Base-by-base conservation (phyloP, 2,329 filamentous ascomycete species). In the Lachnellula willkommii region DNA sequence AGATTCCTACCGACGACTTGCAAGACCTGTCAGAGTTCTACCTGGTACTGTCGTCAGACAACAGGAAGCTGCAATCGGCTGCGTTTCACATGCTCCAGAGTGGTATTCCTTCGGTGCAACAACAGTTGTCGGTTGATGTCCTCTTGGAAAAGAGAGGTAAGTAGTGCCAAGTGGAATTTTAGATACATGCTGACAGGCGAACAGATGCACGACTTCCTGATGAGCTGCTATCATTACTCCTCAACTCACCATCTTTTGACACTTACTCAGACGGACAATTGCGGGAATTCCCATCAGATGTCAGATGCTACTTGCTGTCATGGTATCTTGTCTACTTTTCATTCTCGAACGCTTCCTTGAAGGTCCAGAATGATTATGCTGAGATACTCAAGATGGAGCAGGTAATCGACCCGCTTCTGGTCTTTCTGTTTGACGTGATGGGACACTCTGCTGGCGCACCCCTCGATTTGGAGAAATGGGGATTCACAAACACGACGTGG, bases 241-340 rank as follows among this genome's bases (percentile, higher is more conserved):
- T 95, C 0, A 88, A 95, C 59, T 79, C 88, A 0, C 89, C 93
- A 0, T 85, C 84, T 0, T 76, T 89, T 2, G 81, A 87, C n/a
- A 77, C 78, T 12, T 81, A 90, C 47, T 77, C 80, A 0, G 83
- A 88, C 47, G 80, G 86, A 8, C 76, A 80, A 37, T 83, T 91
- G 22, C 79, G 84, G 5, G 77, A 81, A 15, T 88, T 92, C 64
- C 90, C 90, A 11, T 75, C 83, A 0, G 68, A 81, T 0, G 77
- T 96, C 48, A 83, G 90, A 52, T 84, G 86, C 9, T 99, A 96
- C 66, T 78, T 99, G 2, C 77, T 96, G 28, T 88, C 90, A 11
- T 99, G 94, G 94, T 83, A 89, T 60, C 77, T 97, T 1, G 79
- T 96, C 0, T 97, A 95, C 68, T 90, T 95, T 64, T 87, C 93